phyloP scores from a whole-genome alignment of 192 early-diverging fungal species.

The Oehlia diaphana region DNA sequence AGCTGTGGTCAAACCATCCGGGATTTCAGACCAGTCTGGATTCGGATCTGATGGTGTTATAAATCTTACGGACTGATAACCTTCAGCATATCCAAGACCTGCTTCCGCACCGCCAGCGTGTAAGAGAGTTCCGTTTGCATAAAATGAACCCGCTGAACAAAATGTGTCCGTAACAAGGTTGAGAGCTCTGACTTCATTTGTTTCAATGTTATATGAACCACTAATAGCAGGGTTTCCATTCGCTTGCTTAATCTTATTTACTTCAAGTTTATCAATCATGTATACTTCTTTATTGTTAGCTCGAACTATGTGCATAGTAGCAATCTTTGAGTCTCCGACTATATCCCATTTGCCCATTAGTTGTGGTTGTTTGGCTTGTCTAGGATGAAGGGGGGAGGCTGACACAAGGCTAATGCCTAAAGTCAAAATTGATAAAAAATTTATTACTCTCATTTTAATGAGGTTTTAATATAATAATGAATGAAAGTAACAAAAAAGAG shows the following conservation, averaged over 20 bases:
- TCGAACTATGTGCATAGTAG: conserved; percentile 50
- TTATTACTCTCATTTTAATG: too few relatives aligned
- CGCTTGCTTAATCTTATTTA: conserved; percentile 35
- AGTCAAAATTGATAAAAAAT: too few relatives aligned
- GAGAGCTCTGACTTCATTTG: conserved; percentile 40
- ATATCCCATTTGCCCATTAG: background rate
- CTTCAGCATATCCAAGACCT: conserved; percentile 16
- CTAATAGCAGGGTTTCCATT: conserved; percentile 43
- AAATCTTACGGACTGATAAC: conserved; percentile 46
- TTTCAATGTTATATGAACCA: conserved; percentile 49
- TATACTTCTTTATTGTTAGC: conserved; percentile 44
- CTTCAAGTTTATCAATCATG: conserved; percentile 60
- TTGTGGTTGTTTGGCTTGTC: too few relatives aligned
- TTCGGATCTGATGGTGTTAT: conserved; percentile 43
- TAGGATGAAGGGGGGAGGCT: too few relatives aligned
- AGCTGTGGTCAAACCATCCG: conserved; percentile 38
- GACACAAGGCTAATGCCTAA: too few relatives aligned
- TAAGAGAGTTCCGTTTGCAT: conserved; percentile 51
- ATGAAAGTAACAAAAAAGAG: too few relatives aligned
- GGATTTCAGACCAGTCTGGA: conserved; percentile 45
- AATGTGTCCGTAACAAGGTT: conserved; percentile 48
- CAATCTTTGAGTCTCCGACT: background rate
- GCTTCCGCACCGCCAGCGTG: conserved; percentile 49
- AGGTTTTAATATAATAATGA: too few relatives aligned
- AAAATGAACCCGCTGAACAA: conserved; percentile 54